A percentile compares a stretch with the other conserved stretches of the same genome.
Evolutionary conservation across 345 rosid species (phyloP).

Genomic region (Acer negundo): DNA sequence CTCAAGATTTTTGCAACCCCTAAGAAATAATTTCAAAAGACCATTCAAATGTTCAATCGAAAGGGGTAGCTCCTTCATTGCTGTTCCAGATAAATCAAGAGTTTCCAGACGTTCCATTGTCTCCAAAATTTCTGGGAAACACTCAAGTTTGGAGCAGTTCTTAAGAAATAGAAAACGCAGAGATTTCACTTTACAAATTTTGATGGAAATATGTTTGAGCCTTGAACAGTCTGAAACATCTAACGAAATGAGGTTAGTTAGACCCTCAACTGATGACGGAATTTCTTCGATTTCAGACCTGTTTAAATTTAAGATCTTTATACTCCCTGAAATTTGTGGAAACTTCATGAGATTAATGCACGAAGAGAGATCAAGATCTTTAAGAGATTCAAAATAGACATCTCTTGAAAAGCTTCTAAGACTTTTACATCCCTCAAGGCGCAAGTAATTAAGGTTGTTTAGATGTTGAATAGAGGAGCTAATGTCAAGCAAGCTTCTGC

Average conservation of each 20-base stretch:
- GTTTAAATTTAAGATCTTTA: background rate
- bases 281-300: background rate
- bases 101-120: conserved; percentile 25
- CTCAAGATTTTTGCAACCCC: background rate
- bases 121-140: conserved; percentile 20
- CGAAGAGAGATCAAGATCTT: conserved; percentile 18
- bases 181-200: background rate
- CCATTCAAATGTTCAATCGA: background rate
- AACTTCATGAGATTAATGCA: conserved; percentile 31
- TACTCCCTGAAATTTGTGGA: conserved; percentile 13
- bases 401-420: conserved; percentile 32
- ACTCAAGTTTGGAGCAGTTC: background rate
- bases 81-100: conserved; percentile 32
- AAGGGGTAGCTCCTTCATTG: background rate
- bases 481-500: background rate
- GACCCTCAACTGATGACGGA: background rate
- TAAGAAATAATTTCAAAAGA: background rate
- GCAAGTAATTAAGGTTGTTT: conserved; percentile 18
- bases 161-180: background rate
- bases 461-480: conserved; percentile 17
- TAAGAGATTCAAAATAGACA: conserved; percentile 30
- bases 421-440: conserved; percentile 24
- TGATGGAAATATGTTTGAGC: background rate
- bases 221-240: background rate
- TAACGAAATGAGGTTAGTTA: too few relatives aligned